These are phyloP conservation scores for Colletotrichum siamense DNA, from an alignment of 2,329 filamentous ascomycete genomes.

Conservation along the genomic window DNA sequence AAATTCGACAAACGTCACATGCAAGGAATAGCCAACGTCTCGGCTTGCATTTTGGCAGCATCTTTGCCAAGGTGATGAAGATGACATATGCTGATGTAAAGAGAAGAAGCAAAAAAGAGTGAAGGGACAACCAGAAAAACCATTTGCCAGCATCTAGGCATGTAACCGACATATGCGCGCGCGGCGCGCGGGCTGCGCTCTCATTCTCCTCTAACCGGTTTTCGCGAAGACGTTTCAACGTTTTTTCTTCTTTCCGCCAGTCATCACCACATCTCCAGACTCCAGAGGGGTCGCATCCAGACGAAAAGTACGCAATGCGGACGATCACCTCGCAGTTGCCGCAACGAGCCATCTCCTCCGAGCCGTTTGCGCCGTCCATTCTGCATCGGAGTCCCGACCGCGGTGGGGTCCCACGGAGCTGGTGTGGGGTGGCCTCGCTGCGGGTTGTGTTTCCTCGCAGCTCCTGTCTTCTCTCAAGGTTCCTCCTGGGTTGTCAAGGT, in stretches of 20 bases:
- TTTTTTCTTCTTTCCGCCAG: neutral
- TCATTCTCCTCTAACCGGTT: neutral
- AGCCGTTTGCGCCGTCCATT: neutral
- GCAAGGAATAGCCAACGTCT: neutral
- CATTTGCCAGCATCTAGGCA: neutral
- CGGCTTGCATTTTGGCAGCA: neutral
- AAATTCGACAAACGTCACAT: neutral
- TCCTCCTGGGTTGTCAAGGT: neutral
- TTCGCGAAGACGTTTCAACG: neutral
- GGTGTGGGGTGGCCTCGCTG: neutral
- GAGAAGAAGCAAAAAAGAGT: neutral
- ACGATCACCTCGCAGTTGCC: neutral
- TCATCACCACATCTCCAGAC: neutral
- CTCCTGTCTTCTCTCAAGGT: neutral
- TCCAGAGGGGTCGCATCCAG: neutral
- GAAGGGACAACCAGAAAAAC: neutral
- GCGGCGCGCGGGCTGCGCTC: neutral
- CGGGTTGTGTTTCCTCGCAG: neutral
- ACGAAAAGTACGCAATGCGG: neutral
- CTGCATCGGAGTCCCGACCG: slow-evolving; percentile 4
- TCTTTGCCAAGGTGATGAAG: neutral
- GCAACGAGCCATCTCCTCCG: slow-evolving; percentile 12
- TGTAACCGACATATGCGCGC: neutral
- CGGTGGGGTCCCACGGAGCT: neutral
- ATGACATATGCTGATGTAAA: slow-evolving; percentile 23